Conservation (phyloP, 805 yeast genomes). For the Deakozyma indianensis region DNA sequence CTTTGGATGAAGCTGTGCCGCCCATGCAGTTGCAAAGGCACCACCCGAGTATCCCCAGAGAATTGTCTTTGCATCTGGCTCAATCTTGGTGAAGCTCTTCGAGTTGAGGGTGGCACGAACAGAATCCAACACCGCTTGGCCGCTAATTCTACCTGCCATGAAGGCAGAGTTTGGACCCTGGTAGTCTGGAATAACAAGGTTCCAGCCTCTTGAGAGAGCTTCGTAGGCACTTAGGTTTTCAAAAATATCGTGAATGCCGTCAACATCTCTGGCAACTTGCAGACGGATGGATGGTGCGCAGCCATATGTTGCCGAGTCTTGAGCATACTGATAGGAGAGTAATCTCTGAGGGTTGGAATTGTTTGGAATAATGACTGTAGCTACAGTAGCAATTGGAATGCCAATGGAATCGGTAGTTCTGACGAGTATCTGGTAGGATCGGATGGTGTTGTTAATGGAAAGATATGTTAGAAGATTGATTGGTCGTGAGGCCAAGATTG, state of each 20-base stretch:
- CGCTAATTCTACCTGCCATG: constrained; percentile 15
- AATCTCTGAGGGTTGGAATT: constrained; percentile 4
- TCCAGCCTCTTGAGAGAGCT: constrained; percentile 9
- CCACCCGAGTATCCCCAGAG: constrained; percentile 11
- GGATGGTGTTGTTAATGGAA: neutral
- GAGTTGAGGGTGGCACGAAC: constrained; percentile 13
- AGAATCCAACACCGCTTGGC: constrained; percentile 17
- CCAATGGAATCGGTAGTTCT: constrained; percentile 9
- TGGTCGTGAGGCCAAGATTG: neutral
- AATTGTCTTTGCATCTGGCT: constrained; percentile 6
- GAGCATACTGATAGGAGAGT: constrained; percentile 12
- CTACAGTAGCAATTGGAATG: constrained; percentile 10
- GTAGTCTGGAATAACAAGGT: constrained; percentile 14
- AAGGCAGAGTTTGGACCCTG: constrained; percentile 18
- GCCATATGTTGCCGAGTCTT: constrained; percentile 11
- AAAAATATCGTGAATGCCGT: neutral
- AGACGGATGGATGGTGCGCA: constrained; percentile 14
- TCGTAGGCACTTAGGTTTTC: constrained; percentile 5
- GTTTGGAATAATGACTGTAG: constrained; percentile 12
- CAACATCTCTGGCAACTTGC: constrained; percentile 4
- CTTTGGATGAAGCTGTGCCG: constrained; percentile 14
- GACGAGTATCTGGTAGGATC: constrained; percentile 10
- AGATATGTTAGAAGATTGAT: neutral
- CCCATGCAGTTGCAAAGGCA: constrained; percentile 12
- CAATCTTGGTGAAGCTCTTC: constrained; percentile 7